Percentiles rank a stretch among this genome's conserved stretches.
These are phyloP conservation scores for Sequoiadendron giganteum DNA, from an alignment of 75 land plant species.

Conservation along the genomic window DNA sequence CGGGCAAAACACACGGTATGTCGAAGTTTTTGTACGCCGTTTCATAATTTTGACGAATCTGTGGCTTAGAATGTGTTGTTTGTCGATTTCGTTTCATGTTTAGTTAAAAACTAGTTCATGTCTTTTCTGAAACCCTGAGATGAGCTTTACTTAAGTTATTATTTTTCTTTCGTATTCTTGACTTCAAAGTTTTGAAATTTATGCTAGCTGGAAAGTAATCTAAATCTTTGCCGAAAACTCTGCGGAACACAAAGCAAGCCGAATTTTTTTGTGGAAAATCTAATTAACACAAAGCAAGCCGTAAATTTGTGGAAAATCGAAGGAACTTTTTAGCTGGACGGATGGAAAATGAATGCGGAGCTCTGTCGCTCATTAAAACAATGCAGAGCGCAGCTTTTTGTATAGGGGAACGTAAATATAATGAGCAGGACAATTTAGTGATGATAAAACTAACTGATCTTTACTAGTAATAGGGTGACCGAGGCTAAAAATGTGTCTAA, in stretches of 20 bases:
- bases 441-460: not conserved
- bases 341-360: not conserved
- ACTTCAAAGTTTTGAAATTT: not conserved
- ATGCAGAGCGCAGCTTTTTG: not conserved
- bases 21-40: not conserved
- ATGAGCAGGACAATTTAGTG: not conserved
- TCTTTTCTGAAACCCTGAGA: not conserved
- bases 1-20: not conserved
- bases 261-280: not conserved
- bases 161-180: not conserved
- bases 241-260: not conserved
- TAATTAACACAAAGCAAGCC: not conserved
- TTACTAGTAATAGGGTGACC: not conserved
- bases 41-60: not conserved
- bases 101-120: not conserved
- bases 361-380: not conserved
- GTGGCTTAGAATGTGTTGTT: not conserved
- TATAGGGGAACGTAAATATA: not conserved
- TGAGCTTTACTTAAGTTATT: not conserved
- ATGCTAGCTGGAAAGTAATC: not conserved
- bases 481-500: not conserved
- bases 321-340: not conserved
- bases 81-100: not conserved
- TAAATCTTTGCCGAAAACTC: not conserved
- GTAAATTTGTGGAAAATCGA: not conserved